These are phyloP conservation scores for Xylaria palmicola DNA, from an alignment of 495 filamentous ascomycete species.

Conservation along the genomic window DNA sequence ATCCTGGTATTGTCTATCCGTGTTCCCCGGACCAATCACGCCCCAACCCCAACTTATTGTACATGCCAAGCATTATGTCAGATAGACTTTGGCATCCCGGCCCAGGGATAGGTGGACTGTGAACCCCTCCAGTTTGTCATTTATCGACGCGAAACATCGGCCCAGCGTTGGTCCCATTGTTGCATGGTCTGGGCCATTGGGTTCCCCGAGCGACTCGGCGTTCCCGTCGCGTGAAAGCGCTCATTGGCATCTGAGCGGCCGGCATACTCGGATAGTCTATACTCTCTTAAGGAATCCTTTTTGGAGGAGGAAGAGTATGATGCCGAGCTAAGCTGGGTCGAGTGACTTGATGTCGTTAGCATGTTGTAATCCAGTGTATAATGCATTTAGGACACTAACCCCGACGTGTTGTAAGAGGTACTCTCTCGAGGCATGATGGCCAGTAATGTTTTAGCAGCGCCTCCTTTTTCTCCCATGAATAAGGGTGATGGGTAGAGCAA, in stretches of 20 bases:
- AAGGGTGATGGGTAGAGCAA: not conserved
- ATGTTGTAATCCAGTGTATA: not conserved
- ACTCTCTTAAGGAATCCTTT: not conserved
- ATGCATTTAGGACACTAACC: not conserved
- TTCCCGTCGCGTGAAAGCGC: not conserved
- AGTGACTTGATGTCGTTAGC: not conserved
- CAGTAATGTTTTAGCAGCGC: not conserved
- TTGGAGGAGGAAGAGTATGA: not conserved
- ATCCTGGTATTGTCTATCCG: not conserved
- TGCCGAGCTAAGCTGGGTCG: not conserved
- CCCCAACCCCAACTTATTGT: not conserved
- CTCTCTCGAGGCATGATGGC: not conserved
- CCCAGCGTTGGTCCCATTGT: not conserved
- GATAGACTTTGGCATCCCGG: not conserved
- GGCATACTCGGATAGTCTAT: not conserved
- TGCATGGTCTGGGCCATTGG: not conserved
- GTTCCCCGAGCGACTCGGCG: not conserved
- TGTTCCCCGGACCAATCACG: conserved; percentile 8
- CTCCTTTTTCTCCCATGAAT: not conserved
- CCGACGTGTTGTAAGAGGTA: not conserved
- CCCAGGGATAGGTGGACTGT: no score
- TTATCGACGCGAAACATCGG: not conserved
- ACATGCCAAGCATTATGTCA: conserved; percentile 7
- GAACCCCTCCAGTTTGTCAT: conserved; percentile 3
- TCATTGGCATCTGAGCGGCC: not conserved